Conservation (phyloP, 345 rosid species). For the Melaleuca alternifolia region DNA sequence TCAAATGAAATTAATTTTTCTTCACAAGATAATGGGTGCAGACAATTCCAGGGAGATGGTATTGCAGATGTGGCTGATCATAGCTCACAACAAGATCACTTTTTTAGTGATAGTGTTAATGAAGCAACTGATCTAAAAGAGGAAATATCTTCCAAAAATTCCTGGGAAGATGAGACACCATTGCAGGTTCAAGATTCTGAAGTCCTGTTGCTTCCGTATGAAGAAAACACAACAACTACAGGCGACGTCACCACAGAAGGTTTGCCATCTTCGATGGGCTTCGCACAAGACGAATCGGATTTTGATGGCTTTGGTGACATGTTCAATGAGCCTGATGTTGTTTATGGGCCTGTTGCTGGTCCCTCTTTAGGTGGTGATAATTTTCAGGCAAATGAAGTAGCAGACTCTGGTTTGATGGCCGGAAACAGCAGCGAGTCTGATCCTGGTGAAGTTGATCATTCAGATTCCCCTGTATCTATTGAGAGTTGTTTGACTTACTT, state of each 20-base stretch:
- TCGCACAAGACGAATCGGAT: constrained; percentile 43
- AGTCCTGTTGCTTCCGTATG: constrained; percentile 68
- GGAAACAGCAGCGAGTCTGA: constrained; percentile 76
- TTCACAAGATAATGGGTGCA: constrained; percentile 1
- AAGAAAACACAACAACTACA: constrained; percentile 33
- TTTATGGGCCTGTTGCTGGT: constrained; percentile 41
- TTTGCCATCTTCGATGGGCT: constrained; percentile 43
- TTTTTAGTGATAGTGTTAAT: constrained; percentile 2
- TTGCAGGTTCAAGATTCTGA: constrained; percentile 48
- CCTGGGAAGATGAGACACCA: constrained; percentile 59
- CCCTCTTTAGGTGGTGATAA: constrained; percentile 30
- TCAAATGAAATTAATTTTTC: constrained; percentile 3
- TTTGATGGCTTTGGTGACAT: constrained; percentile 84
- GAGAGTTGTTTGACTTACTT: constrained; percentile 89
- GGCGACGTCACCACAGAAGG: constrained; percentile 17
- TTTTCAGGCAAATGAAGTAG: constrained; percentile 18
- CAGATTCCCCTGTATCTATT: constrained; percentile 75
- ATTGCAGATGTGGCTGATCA: constrained; percentile 6
- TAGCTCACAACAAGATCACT: constrained; percentile 12
- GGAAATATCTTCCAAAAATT: constrained; percentile 39
- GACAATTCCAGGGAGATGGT: background rate
- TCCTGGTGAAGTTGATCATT: constrained; percentile 85
- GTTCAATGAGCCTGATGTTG: constrained; percentile 75
- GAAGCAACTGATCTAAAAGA: constrained; percentile 24
- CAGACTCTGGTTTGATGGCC: constrained; percentile 37